These are phyloP conservation scores for Acacia crassicarpa DNA, from an alignment of 306 rosid genomes.

Conservation along the genomic window DNA sequence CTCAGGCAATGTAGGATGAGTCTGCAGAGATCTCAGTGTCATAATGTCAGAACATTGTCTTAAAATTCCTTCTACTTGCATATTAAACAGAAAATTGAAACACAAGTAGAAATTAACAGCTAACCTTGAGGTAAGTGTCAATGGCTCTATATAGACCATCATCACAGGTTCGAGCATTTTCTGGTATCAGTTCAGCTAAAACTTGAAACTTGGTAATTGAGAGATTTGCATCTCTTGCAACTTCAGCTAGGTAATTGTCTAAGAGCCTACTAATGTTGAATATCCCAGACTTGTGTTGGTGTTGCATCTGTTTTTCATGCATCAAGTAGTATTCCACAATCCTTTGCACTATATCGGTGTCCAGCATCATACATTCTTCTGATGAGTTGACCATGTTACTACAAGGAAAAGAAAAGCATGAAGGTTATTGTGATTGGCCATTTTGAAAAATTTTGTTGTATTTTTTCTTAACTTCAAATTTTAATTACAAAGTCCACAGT, in stretches of 20 bases:
- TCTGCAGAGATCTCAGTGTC: slow-evolving; percentile 49
- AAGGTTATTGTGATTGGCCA: slow-evolving; percentile 25
- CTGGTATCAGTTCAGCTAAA: slow-evolving; percentile 79
- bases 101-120: slow-evolving; percentile 18
- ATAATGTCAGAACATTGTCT: slow-evolving; percentile 29
- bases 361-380: slow-evolving; percentile 68
- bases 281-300: slow-evolving; percentile 60
- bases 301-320: slow-evolving; percentile 76
- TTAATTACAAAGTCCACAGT: background rate
- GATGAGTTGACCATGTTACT: slow-evolving; percentile 47
- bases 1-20: slow-evolving; percentile 72
- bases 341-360: slow-evolving; percentile 80
- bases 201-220: slow-evolving; percentile 78
- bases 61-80: background rate
- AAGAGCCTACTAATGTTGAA: slow-evolving; percentile 76
- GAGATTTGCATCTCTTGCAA: slow-evolving; percentile 90
- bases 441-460: slow-evolving; percentile 3
- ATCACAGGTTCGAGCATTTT: slow-evolving; percentile 67
- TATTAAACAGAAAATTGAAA: slow-evolving; percentile 5
- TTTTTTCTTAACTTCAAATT: background rate
- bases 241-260: slow-evolving; percentile 87
- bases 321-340: slow-evolving; percentile 85
- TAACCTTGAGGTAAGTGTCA: slow-evolving; percentile 87
- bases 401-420: slow-evolving; percentile 27
- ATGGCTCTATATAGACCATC: slow-evolving; percentile 96